phyloP scores from a whole-genome alignment of 202 grass and related monocot species.

The Cymbopogon flexuosus region DNA sequence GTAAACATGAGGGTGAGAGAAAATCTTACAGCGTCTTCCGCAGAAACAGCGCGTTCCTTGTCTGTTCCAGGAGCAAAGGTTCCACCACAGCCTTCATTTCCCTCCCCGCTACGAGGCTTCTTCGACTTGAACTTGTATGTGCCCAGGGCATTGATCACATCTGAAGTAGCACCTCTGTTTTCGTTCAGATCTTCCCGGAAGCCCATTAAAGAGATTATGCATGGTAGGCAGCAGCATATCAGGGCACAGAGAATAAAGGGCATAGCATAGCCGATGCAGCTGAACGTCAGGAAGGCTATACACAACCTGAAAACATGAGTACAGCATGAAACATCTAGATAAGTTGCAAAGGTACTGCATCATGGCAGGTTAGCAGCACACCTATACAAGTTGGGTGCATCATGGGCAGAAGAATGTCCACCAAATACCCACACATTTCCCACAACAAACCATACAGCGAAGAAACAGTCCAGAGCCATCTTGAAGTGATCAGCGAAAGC shows the following conservation, averaged over 20 bases:
- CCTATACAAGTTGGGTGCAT: constrained; percentile 85
- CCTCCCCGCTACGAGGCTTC: constrained; percentile 37
- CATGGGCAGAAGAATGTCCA: constrained; percentile 62
- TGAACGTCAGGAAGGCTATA: constrained; percentile 91
- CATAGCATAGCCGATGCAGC: constrained; percentile 92
- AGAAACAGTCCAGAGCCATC: constrained; percentile 93
- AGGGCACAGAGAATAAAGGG: constrained; percentile 90
- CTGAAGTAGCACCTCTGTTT: constrained; percentile 68
- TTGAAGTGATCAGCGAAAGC: constrained; percentile 81
- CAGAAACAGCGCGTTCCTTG: constrained; percentile 57
- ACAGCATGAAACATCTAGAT: constrained; percentile 27
- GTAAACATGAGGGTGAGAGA: background rate
- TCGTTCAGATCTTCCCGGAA: constrained; percentile 72
- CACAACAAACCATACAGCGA: constrained; percentile 95
- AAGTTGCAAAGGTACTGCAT: constrained; percentile 7
- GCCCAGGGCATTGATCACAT: constrained; percentile 66
- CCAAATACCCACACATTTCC: constrained; percentile 97
- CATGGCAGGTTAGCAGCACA: constrained; percentile 27
- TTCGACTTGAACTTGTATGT: constrained; percentile 75
- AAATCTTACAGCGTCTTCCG: constrained; percentile 65
- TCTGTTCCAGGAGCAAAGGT: constrained; percentile 59
- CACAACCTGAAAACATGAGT: constrained; percentile 70
- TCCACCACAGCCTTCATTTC: constrained; percentile 39
- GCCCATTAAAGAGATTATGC: constrained; percentile 81
- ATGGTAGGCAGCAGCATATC: constrained; percentile 95